phyloP scores from a whole-genome alignment of 2,329 filamentous ascomycete genomes.

The Talaromyces atroroseus region DNA sequence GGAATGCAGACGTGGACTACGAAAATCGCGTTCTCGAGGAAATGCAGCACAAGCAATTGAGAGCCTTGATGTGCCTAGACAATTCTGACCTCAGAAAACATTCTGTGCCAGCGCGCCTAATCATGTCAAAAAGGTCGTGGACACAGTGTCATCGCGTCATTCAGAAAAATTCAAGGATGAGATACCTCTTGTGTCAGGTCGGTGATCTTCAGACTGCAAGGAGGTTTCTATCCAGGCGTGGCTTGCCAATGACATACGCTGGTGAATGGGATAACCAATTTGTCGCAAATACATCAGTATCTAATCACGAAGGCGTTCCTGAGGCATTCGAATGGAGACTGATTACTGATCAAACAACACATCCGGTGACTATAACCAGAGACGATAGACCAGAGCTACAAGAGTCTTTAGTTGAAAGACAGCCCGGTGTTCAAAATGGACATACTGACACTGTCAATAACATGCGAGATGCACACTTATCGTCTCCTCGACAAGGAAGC shows the following conservation, averaged over 20 bases:
- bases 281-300: slow-evolving; percentile 10
- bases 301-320: not conserved
- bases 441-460: not conserved
- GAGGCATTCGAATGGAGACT: slow-evolving; percentile 7
- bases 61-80: slow-evolving; percentile 27
- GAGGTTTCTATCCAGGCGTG: slow-evolving; percentile 25
- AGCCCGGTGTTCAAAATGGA: not conserved
- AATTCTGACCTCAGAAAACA: slow-evolving; percentile 23
- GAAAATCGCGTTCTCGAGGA: slow-evolving; percentile 25
- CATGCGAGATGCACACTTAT: not conserved
- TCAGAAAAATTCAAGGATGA: slow-evolving; percentile 11
- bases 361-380: no score
- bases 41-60: slow-evolving; percentile 34
- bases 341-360: not conserved
- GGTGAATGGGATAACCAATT: slow-evolving; percentile 31
- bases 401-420: not conserved
- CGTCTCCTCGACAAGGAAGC: not conserved
- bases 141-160: slow-evolving; percentile 17
- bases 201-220: slow-evolving; percentile 28
- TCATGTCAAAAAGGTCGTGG: slow-evolving; percentile 23
- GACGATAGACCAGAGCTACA: not conserved
- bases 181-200: slow-evolving; percentile 26
- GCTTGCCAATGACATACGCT: slow-evolving; percentile 24
- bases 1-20: slow-evolving; percentile 23
- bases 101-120: slow-evolving; percentile 22